phyloP scores from a whole-genome alignment of 768 basidiomycete genomes.

The Termitomyces sp. region DNA sequence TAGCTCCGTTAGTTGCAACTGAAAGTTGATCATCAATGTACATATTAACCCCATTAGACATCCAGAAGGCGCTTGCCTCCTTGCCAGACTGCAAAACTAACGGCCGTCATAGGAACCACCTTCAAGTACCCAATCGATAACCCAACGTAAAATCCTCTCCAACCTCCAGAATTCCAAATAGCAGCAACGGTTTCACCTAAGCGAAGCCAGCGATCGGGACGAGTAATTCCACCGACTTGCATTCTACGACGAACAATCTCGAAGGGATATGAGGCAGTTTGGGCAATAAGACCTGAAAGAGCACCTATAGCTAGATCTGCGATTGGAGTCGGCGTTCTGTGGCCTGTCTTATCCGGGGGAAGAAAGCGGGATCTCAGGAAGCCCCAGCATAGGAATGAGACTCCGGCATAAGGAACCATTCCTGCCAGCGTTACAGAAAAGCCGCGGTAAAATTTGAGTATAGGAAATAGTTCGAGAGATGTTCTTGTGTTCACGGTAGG shows the following conservation, averaged over 20 bases:
- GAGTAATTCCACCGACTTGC: constrained; percentile 88
- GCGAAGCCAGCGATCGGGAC: constrained; percentile 69
- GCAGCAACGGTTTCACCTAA: constrained; percentile 72
- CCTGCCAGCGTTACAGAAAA: constrained; percentile 88
- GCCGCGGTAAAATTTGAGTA: constrained; percentile 95
- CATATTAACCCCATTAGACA: constrained; percentile 24
- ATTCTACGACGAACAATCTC: constrained; percentile 88
- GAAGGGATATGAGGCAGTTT: constrained; percentile 92
- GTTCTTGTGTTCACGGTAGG: constrained; percentile 16
- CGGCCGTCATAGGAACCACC: constrained; percentile 93
- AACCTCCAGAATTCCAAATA: constrained; percentile 67
- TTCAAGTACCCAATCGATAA: constrained; percentile 90
- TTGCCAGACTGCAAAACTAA: constrained; percentile 91
- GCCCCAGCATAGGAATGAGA: constrained; percentile 91
- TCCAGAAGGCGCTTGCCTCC: constrained; percentile 53
- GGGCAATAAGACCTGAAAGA: constrained; percentile 75
- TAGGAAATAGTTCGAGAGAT: constrained; percentile 56
- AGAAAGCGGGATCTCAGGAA: constrained; percentile 58
- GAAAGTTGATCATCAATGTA: constrained; percentile 11
- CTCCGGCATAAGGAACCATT: constrained; percentile 94
- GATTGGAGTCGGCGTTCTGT: constrained; percentile 33
- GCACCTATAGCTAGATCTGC: constrained; percentile 83
- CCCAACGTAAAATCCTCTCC: constrained; percentile 88
- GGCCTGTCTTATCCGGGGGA: constrained; percentile 32
- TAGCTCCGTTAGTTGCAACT: constrained; percentile 5